phyloP scores from a whole-genome alignment of 371 early-diverging fungal species.

The Mucor saturninus region DNA sequence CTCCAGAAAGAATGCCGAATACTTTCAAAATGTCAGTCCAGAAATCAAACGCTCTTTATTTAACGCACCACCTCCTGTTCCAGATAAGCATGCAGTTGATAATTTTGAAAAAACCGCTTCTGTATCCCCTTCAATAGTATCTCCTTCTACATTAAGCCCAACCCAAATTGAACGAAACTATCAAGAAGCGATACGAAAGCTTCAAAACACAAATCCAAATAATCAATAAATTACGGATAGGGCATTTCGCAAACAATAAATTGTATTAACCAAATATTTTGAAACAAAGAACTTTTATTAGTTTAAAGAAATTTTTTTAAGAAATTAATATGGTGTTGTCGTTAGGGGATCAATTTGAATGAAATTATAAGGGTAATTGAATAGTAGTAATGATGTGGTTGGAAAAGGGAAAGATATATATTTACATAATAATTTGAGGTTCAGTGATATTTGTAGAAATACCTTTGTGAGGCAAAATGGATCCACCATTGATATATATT shows the following conservation, averaged over 20 bases:
- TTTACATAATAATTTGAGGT: conserved; percentile 94
- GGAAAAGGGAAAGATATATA: conserved; percentile 7
- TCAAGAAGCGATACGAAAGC: background rate
- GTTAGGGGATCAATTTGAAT: background rate
- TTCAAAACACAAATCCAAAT: too few relatives aligned
- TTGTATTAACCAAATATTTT: background rate
- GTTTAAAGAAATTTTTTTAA: too few relatives aligned
- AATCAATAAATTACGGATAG: too few relatives aligned
- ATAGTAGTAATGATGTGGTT: conserved; percentile 1
- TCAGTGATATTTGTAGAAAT: conserved; percentile 87
- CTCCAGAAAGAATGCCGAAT: background rate
- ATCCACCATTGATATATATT: conserved; percentile 93
- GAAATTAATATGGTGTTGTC: too few relatives aligned
- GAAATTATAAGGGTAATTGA: background rate
- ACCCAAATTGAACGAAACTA: background rate
- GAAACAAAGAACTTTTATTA: background rate
- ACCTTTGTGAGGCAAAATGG: conserved; percentile 92
- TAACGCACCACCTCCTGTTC: background rate
- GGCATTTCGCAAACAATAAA: too few relatives aligned
- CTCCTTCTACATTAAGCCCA: background rate
- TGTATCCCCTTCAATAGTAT: too few relatives aligned
- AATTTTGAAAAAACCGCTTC: too few relatives aligned
- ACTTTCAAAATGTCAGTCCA: background rate
- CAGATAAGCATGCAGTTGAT: background rate
- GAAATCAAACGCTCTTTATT: background rate